Evolutionary conservation across 2,329 filamentous ascomycete species (phyloP).

Genomic region (Nemania diffusa): DNA sequence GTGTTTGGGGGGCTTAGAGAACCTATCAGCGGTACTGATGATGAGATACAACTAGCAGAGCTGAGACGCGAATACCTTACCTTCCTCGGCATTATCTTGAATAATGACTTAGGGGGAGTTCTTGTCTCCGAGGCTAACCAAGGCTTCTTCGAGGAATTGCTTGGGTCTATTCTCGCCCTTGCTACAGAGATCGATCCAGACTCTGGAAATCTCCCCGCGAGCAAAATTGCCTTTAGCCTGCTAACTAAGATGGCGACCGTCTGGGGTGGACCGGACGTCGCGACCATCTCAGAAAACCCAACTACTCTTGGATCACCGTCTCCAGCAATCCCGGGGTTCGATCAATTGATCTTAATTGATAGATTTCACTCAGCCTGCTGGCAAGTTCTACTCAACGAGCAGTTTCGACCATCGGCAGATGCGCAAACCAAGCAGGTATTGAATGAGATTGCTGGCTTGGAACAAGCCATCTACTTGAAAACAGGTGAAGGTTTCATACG

Average conservation of each 20-base stretch:
- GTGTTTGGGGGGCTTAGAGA: constrained; percentile 88
- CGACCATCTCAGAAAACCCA: constrained; percentile 65
- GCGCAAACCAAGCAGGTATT: constrained; percentile 90
- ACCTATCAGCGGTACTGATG: constrained; percentile 88
- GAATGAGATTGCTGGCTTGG: constrained; percentile 84
- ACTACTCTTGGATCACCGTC: constrained; percentile 60
- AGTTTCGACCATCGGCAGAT: constrained; percentile 82
- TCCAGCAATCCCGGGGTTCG: constrained; percentile 84
- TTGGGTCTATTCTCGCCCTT: constrained; percentile 85
- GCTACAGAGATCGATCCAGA: constrained; percentile 75
- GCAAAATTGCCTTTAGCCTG: constrained; percentile 81
- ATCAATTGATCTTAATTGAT: constrained; percentile 82
- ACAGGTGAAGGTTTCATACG: constrained; percentile 84
- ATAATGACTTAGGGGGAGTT: constrained; percentile 88
- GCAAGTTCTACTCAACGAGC: constrained; percentile 82
- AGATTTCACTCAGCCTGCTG: constrained; percentile 91
- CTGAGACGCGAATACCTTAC: constrained; percentile 94
- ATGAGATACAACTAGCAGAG: constrained; percentile 93
- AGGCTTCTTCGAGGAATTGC: constrained; percentile 86
- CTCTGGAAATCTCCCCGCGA: constrained; percentile 68
- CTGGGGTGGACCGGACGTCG: constrained; percentile 89
- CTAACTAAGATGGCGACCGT: constrained; percentile 84
- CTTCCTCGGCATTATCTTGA: constrained; percentile 88
- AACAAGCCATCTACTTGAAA: constrained; percentile 91
- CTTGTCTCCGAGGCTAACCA: constrained; percentile 92